These are phyloP conservation scores for Nakazawaea holstii DNA, from an alignment of 805 yeast genomes.

Conservation along the genomic window DNA sequence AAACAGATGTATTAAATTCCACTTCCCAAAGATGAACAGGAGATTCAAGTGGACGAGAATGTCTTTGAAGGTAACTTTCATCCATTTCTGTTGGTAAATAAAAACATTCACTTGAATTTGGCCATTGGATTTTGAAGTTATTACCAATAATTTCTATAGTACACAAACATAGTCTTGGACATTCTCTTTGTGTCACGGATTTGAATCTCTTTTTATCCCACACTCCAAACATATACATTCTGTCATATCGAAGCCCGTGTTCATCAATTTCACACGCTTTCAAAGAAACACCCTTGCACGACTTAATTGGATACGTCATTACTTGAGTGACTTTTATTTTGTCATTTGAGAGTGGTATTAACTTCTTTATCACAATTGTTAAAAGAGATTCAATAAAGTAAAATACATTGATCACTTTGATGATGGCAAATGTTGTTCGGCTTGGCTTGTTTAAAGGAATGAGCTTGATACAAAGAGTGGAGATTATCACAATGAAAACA, in stretches of 20 bases:
- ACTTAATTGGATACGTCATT: constrained; percentile 20
- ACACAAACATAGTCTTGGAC: constrained; percentile 15
- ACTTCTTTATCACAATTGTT: neutral
- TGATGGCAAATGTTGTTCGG: neutral
- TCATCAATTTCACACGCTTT: constrained; percentile 17
- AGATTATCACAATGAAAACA: neutral
- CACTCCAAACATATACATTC: constrained; percentile 24
- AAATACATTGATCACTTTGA: neutral
- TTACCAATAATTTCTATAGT: constrained; percentile 6
- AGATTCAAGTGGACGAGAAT: neutral
- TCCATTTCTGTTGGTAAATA: constrained; percentile 14
- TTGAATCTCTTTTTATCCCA: constrained; percentile 12
- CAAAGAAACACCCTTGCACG: constrained; percentile 19
- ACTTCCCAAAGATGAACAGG: constrained; percentile 19
- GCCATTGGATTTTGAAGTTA: constrained; percentile 12
- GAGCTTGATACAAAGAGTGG: neutral
- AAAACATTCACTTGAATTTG: constrained; percentile 10
- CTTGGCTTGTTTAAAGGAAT: neutral
- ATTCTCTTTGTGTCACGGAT: constrained; percentile 19
- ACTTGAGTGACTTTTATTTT: constrained; percentile 6
- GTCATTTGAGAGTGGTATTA: neutral
- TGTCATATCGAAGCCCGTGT: constrained; percentile 19
- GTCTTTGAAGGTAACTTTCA: constrained; percentile 7
- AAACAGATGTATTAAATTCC: constrained; percentile 16
- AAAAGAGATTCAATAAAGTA: neutral